Evolutionary conservation across 495 filamentous ascomycete genomes (phyloP), one percentile per base, ranked within the genome.

Genomic region (Neurospora tetraspora): DNA sequence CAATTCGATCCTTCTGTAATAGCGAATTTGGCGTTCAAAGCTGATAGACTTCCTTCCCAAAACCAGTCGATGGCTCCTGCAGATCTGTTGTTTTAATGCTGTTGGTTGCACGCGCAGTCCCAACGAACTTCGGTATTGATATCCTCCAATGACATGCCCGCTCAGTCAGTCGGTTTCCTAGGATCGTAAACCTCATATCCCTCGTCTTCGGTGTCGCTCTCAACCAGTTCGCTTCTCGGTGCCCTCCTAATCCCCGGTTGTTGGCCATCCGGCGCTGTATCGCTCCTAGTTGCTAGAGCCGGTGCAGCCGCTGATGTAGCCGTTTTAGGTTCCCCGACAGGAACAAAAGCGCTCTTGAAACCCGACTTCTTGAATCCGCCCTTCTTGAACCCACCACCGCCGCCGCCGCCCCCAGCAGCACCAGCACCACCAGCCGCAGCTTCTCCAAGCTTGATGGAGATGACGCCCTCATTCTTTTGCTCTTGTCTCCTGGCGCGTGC

Each of bases 401-500:
- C 18, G 39, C 39, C 39, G 20, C 77, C 77, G 11, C 65, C 76
- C 6, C 70, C 74, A 6, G 76, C 75, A 69, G 69, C 73, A n/a
- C 36, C 68, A 36, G 69, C 68, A 5, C 71, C 69, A 6, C 71
- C 39, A 23, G 71, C 77, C 4, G 78, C 72, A 9, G 80, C 80
- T 10, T 80, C 79, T 42, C 85, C 84, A 8, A 88, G 77, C 79
- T 89, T 88, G 74, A 90, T 89, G 34, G 81, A 85, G 69, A 90
- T 86, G 18, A 90, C 79, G 4, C 87, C 87, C 76, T 92, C 90
- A 38, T 89, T 88, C 76, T 91, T 91, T 70, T 88, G 87, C 80
- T 94, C 92, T 38, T 91, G 90, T 76, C 88, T 88, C 37, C 91
- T 85, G 10, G 91, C 91, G 75, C 91, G 90, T 68, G 82, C 83